A percentile compares a stretch with the other conserved stretches of the same genome.
Conservation (phyloP, 2,329 filamentous ascomycete species). For the Hymenoscyphus infarciens region DNA sequence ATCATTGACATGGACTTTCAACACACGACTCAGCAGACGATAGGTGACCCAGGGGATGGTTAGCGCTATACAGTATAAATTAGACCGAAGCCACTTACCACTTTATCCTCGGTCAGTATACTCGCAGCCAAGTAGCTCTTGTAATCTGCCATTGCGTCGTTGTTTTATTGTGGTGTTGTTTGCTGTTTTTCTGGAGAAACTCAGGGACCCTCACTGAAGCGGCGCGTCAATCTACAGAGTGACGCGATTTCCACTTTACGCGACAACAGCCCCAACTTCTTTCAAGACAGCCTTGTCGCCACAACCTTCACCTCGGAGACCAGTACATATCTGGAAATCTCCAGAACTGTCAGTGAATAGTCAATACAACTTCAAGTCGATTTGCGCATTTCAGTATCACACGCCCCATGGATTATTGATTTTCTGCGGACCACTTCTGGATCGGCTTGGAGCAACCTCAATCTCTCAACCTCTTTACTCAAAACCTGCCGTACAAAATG, state of each 20-base stretch:
- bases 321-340: not conserved
- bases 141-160: conserved; percentile 33
- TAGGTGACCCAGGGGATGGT: conserved; percentile 68
- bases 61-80: not conserved
- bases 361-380: not conserved
- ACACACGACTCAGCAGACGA: conserved; percentile 73
- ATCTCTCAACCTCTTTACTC: not conserved
- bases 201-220: conserved; percentile 6
- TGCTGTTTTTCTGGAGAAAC: conserved; percentile 6
- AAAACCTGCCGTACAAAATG: not conserved
- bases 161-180: conserved; percentile 11
- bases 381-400: not conserved
- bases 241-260: conserved; percentile 31
- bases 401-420: not conserved
- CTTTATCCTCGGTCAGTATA: conserved; percentile 36
- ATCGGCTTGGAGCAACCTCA: not conserved
- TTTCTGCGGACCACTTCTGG: not conserved
- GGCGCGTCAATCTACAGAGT: conserved; percentile 6
- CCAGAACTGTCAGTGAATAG: not conserved
- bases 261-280: conserved; percentile 17
- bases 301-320: not conserved
- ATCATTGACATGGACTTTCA: conserved; percentile 79
- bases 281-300: conserved; percentile 7
- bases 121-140: conserved; percentile 35
- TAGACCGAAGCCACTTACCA: conserved; percentile 23